A percentile compares a stretch with the other conserved stretches of the same genome.
Conservation (phyloP, 1,284 basidiomycete genomes). For the Afroboletus lepidellus region DNA sequence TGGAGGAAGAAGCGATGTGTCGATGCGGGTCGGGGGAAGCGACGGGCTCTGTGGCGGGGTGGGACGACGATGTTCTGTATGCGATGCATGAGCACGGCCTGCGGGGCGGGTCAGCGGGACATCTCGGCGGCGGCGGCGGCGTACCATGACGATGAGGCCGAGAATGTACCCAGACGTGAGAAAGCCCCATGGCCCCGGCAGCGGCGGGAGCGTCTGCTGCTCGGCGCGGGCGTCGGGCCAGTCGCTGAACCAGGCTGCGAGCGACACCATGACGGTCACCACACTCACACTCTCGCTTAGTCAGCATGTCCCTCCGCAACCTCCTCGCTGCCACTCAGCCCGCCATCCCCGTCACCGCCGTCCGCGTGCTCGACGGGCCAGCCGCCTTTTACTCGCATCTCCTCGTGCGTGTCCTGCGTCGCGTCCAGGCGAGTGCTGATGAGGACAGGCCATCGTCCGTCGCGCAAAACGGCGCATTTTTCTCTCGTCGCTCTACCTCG, state of each 20-base stretch:
- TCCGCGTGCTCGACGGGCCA: constrained; percentile 41
- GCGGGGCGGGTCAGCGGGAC: constrained; percentile 9
- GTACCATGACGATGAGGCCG: constrained; percentile 62
- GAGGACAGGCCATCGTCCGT: constrained; percentile 65
- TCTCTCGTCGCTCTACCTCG: constrained; percentile 85
- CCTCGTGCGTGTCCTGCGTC: constrained; percentile 32
- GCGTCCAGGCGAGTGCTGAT: not conserved
- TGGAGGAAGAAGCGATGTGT: constrained; percentile 27
- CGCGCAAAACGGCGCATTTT: constrained; percentile 76
- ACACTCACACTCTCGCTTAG: constrained; percentile 7
- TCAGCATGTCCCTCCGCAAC: constrained; percentile 23
- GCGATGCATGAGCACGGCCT: constrained; percentile 68
- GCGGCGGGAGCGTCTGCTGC: constrained; percentile 6
- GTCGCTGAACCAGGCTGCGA: constrained; percentile 1
- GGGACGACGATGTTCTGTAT: constrained; percentile 76
- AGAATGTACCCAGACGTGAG: constrained; percentile 68
- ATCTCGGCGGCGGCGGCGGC: not conserved
- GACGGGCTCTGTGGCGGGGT: constrained; percentile 43
- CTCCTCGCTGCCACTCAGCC: constrained; percentile 40
- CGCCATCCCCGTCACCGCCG: constrained; percentile 35
- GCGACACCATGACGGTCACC: not conserved
- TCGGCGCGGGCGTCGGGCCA: not conserved
- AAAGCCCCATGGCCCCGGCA: constrained; percentile 66
- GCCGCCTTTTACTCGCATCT: constrained; percentile 39
- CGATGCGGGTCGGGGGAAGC: constrained; percentile 20